Evolutionary conservation across 306 rosid genomes (phyloP).

Genomic region (Lathyrus sativus): DNA sequence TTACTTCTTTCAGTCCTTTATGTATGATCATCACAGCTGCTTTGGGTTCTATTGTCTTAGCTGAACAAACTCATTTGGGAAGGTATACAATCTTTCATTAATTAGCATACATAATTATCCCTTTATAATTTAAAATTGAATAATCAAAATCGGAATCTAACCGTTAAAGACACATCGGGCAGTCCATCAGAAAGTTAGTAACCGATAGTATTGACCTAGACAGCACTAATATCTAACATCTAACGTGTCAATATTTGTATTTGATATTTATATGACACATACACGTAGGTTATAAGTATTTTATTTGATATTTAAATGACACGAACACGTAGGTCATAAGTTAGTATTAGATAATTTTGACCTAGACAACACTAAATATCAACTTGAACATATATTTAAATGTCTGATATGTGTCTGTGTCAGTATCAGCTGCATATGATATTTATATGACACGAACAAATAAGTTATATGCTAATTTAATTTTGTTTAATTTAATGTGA

Average conservation of each 20-base stretch:
- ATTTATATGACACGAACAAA: background rate
- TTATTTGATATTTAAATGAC: too few species aligned
- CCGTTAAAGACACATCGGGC: too few species aligned
- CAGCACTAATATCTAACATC: too few species aligned
- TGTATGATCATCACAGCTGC: conserved; percentile 89
- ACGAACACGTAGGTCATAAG: background rate
- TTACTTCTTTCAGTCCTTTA: conserved; percentile 89
- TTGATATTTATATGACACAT: background rate
- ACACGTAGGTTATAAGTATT: too few species aligned
- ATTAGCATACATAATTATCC: background rate
- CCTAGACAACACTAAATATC: background rate
- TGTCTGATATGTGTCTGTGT: background rate
- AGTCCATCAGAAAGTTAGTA: background rate
- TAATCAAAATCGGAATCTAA: too few species aligned
- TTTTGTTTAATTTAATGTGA: background rate
- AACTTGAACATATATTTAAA: background rate
- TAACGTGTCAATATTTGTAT: background rate
- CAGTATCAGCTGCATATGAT: too few species aligned
- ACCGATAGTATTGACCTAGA: background rate
- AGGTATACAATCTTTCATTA: conserved; percentile 49
- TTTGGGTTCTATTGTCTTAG: conserved; percentile 74
- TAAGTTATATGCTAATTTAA: background rate
- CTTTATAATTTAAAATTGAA: background rate
- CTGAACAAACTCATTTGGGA: conserved; percentile 80
- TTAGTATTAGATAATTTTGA: background rate